Evolutionary conservation across 2,329 filamentous ascomycete species (phyloP).

Genomic region (Cercospora sp.): DNA sequence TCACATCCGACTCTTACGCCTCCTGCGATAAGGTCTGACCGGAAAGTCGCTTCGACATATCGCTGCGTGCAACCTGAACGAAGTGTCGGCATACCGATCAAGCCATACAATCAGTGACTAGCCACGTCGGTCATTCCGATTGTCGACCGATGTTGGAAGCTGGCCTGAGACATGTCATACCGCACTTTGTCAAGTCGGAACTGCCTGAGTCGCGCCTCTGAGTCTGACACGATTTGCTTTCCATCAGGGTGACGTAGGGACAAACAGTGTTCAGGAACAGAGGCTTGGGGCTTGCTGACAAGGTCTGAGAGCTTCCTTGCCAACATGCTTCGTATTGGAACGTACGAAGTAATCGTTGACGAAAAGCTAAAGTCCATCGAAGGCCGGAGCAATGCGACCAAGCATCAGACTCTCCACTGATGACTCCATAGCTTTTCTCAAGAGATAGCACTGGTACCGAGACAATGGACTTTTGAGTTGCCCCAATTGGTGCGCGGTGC

Average conservation of each 20-base stretch:
- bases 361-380: neutral
- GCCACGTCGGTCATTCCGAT: neutral
- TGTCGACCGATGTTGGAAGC: neutral
- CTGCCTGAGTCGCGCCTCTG: neutral
- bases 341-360: neutral
- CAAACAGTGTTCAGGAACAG: neutral
- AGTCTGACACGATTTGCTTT: neutral
- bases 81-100: neutral
- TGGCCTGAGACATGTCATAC: neutral
- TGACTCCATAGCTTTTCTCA: neutral
- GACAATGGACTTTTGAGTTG: neutral
- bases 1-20: neutral
- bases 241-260: neutral
- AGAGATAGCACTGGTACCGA: neutral
- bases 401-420: neutral
- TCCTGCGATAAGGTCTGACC: neutral
- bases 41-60: neutral
- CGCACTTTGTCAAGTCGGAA: neutral
- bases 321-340: neutral
- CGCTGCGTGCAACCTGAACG: neutral
- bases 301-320: neutral
- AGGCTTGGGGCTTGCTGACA: neutral
- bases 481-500: neutral
- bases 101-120: neutral
- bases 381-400: neutral